Base-by-base conservation (phyloP, 148 eudicot species). In the Polygonum maritimum region DNA sequence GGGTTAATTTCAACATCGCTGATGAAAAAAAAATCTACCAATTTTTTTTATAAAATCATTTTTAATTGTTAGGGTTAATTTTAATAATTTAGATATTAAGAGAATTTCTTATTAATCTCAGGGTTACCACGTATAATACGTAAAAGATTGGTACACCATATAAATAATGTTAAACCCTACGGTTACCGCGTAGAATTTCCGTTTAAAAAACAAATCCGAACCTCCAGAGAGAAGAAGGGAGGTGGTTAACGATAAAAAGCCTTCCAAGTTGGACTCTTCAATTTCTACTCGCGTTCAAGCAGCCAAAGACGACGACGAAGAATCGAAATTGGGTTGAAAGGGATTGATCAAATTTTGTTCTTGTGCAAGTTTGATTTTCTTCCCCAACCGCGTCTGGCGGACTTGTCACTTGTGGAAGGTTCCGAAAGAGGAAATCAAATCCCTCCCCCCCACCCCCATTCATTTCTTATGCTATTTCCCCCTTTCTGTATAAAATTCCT, bases 251-350 rank as follows among this genome's bases (percentile, higher is more conserved):
- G 26, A 52, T 54, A 54, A 54, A 16, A 60, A 60, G 16, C n/a
- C 69, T 44, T 26, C 31, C 31, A 26, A 26, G 31, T 26, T 26
- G 31, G 31, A 26, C 31, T 26, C 31, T 26, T 44, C 47, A 44
- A 44, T 0, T 78, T 81, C 89, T 80, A 81, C 85, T 91, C 91
- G 91, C 63, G 92, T 88, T 84, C 80, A 75, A 83, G 86, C 88
- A 85, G 90, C 85, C 89, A 81, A 35, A 67, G 44, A 36, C 71
- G 71, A 79, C 82, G 82, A 85, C 31, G 31, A 26, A 26, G 31
- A 26, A 69, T 76, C 79, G 48, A 74, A 79, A 12, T 65, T 76
- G 38, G 76, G 63, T 16, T 35, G 73, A 73, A 21, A 45, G 54
- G 48, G 72, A 54, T 13, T n/a, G 21, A 73, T 39, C 41, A 39